Evolutionary conservation across 2,329 filamentous ascomycete species (phyloP).

Genomic region (Lasiodiplodia hormozganensis): DNA sequence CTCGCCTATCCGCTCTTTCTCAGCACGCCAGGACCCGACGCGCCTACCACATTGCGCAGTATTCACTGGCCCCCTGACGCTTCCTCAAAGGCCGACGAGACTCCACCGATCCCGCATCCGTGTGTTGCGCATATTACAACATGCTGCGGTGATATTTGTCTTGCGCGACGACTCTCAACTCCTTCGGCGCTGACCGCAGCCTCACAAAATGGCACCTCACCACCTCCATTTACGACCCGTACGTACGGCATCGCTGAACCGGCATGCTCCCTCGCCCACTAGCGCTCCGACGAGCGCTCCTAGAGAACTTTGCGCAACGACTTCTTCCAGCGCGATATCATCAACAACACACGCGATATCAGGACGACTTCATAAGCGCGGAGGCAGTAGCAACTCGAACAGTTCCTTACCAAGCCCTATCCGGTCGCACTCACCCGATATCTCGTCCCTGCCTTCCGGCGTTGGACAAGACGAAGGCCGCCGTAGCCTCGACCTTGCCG

Average conservation of each 20-base stretch:
- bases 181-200: slow-evolving; percentile 6
- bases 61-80: slow-evolving; percentile 20
- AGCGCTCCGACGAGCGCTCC: slow-evolving; percentile 15
- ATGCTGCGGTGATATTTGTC: slow-evolving; percentile 28
- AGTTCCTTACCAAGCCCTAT: slow-evolving; percentile 42
- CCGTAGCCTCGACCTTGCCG: slow-evolving; percentile 33
- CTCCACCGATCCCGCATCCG: slow-evolving; percentile 9
- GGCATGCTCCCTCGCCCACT: slow-evolving; percentile 18
- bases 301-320: slow-evolving; percentile 14
- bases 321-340: background rate
- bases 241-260: slow-evolving; percentile 21
- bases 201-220: background rate
- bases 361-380: slow-evolving; percentile 48
- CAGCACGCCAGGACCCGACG: slow-evolving; percentile 9
- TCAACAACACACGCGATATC: no score
- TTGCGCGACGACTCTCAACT: slow-evolving; percentile 18
- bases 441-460: slow-evolving; percentile 22
- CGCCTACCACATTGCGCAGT: slow-evolving; percentile 11
- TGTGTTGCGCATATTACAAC: slow-evolving; percentile 19
- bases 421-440: slow-evolving; percentile 37
- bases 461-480: slow-evolving; percentile 22
- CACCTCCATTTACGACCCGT: slow-evolving; percentile 15
- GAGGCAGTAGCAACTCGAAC: slow-evolving; percentile 40
- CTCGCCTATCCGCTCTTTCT: slow-evolving; percentile 9
- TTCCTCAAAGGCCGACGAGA: background rate